A percentile compares a stretch with the other conserved stretches of the same genome.
Evolutionary conservation across 306 rosid genomes (phyloP).

Genomic region (Gillenia trifoliata): DNA sequence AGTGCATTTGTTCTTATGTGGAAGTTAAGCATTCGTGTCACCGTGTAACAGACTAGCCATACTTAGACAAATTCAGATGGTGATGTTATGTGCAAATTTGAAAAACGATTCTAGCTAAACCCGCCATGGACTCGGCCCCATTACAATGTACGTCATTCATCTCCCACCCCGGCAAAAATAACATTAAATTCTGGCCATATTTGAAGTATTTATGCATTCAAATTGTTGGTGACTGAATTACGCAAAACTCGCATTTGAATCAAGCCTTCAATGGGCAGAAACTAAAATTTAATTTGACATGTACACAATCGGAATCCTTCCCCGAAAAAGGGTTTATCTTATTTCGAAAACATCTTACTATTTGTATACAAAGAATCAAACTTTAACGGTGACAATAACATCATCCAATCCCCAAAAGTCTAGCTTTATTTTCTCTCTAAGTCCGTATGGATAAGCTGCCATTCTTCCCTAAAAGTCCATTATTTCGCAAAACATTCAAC

Average conservation of each 20-base stretch:
- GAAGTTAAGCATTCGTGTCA: background rate
- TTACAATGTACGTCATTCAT: background rate
- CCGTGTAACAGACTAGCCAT: background rate
- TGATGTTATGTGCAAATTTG: background rate
- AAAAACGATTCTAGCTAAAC: background rate
- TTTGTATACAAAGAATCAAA: background rate
- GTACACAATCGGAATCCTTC: background rate
- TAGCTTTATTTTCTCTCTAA: background rate
- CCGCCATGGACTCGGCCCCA: background rate
- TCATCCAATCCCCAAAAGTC: background rate
- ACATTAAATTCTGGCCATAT: background rate
- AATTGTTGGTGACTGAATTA: background rate
- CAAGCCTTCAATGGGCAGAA: background rate
- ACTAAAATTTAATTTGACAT: background rate
- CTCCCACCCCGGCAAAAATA: background rate
- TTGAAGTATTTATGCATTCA: background rate
- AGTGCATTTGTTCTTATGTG: background rate
- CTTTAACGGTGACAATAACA: background rate
- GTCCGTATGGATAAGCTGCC: background rate
- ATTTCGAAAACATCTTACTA: background rate
- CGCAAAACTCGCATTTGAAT: background rate
- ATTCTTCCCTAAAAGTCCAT: background rate
- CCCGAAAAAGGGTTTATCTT: background rate
- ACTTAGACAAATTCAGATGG: background rate
- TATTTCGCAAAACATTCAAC: background rate